Conservation (phyloP, 768 basidiomycete genomes). For the Mycena rosella region DNA sequence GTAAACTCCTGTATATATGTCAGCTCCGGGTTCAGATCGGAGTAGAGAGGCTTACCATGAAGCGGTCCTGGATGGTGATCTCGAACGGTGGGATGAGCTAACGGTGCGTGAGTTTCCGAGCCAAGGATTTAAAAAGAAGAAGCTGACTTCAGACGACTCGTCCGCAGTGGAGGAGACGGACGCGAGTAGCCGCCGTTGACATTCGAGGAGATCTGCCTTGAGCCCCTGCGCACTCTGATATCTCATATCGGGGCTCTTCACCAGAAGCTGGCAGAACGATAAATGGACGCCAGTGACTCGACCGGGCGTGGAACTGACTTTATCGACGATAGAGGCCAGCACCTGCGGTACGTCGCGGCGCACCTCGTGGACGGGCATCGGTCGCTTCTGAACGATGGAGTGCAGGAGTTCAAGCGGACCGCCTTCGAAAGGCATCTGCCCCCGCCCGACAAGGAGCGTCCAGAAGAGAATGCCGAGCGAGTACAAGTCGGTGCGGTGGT, state of each 20-base stretch:
- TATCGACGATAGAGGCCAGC: constrained; percentile 77
- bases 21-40: neutral
- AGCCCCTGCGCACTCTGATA: constrained; percentile 82
- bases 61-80: constrained; percentile 74
- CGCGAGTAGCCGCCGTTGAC: constrained; percentile 72
- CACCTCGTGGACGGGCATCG: constrained; percentile 83
- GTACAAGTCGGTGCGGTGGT: constrained; percentile 82
- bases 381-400: constrained; percentile 77
- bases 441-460: constrained; percentile 80
- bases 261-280: constrained; percentile 61
- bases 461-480: constrained; percentile 81
- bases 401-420: constrained; percentile 74
- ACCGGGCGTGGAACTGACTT: constrained; percentile 50
- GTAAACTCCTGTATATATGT: constrained; percentile 68
- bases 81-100: constrained; percentile 79
- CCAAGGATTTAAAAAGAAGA: constrained; percentile 18
- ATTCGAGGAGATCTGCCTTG: constrained; percentile 75
- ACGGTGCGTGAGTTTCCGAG: neutral
- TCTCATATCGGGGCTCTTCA: constrained; percentile 74
- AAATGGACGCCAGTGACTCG: constrained; percentile 6
- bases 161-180: constrained; percentile 70
- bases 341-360: constrained; percentile 81
- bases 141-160: constrained; percentile 65
- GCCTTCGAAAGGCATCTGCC: constrained; percentile 73
- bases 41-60: constrained; percentile 58